phyloP scores from a whole-genome alignment of 2,329 filamentous ascomycete species.

The Clarireedia sp. region DNA sequence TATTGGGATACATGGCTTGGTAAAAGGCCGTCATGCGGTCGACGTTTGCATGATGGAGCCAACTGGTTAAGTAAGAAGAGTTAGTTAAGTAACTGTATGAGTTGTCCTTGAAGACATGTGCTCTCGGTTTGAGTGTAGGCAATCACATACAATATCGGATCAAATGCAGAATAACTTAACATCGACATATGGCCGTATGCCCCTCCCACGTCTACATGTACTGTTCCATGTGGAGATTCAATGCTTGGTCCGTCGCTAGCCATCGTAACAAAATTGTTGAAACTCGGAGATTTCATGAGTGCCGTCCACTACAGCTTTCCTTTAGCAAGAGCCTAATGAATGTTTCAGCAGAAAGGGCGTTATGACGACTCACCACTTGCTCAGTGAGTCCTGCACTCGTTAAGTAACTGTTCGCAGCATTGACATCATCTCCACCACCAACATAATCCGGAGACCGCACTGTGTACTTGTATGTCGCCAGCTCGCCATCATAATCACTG shows the following conservation, averaged over 20 bases:
- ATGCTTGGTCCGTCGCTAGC: slow-evolving; percentile 34
- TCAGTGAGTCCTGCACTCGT: slow-evolving; percentile 15
- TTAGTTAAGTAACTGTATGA: background rate
- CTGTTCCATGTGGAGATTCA: slow-evolving; percentile 37
- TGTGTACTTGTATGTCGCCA: slow-evolving; percentile 31
- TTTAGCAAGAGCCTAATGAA: slow-evolving; percentile 3
- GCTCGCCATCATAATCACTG: slow-evolving; percentile 26
- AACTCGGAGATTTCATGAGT: slow-evolving; percentile 32
- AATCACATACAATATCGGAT: slow-evolving; percentile 38
- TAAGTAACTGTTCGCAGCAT: slow-evolving; percentile 16
- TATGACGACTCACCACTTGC: slow-evolving; percentile 11
- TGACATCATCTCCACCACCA: slow-evolving; percentile 11
- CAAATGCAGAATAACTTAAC: slow-evolving; percentile 37
- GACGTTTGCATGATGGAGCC: slow-evolving; percentile 49
- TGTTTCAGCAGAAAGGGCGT: background rate
- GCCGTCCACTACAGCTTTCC: slow-evolving; percentile 38
- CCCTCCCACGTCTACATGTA: slow-evolving; percentile 36
- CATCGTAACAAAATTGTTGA: slow-evolving; percentile 36
- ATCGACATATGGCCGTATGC: slow-evolving; percentile 33
- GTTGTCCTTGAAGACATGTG: too few species aligned
- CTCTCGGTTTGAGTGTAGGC: background rate
- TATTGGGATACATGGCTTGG: slow-evolving; percentile 35
- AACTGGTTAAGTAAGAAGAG: slow-evolving; percentile 26
- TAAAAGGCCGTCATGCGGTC: slow-evolving; percentile 50
- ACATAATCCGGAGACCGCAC: slow-evolving; percentile 16